phyloP scores from a whole-genome alignment of 805 yeast species.

The Wickerhamiella kazuoi region DNA sequence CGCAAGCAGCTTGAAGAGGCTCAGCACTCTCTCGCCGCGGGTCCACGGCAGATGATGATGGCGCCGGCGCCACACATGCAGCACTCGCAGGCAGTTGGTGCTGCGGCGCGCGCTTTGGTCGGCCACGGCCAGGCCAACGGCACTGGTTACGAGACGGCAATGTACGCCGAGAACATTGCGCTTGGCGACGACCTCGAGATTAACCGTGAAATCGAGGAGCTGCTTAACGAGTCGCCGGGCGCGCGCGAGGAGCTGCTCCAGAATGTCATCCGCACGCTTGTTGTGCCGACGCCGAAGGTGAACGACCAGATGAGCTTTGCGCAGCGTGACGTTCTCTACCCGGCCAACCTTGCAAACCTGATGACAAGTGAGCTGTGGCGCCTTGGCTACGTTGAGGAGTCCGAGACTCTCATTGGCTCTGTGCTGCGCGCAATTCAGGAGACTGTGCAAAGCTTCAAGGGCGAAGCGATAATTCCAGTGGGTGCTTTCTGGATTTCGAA shows the following conservation, averaged over 20 bases:
- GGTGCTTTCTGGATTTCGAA: conserved; percentile 97
- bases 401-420: conserved; percentile 79
- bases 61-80: conserved; percentile 1
- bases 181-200: conserved; percentile 24
- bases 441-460: conserved; percentile 60
- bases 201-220: conserved; percentile 69
- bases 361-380: conserved; percentile 97
- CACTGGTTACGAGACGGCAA: conserved; percentile 11
- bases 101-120: neutral
- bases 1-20: conserved; percentile 8
- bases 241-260: conserved; percentile 12
- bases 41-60: conserved; percentile 5
- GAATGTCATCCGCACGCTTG: conserved; percentile 53
- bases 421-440: conserved; percentile 75
- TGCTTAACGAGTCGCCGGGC: conserved; percentile 9
- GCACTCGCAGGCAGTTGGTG: conserved; percentile 23
- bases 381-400: conserved; percentile 77
- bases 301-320: conserved; percentile 59
- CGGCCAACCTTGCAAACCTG: conserved; percentile 85
- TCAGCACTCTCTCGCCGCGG: conserved; percentile 2
- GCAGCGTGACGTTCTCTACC: conserved; percentile 83
- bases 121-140: neutral
- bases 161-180: conserved; percentile 6
- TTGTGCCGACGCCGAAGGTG: conserved; percentile 60
- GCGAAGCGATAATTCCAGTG: conserved; percentile 71